Conservation (phyloP, 345 rosid genomes). For the Linum trigynum region DNA sequence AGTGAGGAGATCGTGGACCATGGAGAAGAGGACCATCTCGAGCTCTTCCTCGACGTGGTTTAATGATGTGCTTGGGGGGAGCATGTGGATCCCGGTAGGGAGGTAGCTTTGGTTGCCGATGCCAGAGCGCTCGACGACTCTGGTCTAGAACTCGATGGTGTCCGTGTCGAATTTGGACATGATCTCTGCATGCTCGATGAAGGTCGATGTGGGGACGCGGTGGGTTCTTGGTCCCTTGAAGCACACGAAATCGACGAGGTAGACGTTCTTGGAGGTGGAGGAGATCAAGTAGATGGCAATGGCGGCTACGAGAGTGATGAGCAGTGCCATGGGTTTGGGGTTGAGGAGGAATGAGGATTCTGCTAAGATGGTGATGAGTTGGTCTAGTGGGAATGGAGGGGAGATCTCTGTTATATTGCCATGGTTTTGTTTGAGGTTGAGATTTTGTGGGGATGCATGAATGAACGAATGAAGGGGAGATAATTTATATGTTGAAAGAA, state of each 20-base stretch:
- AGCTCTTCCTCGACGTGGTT: slow-evolving; percentile 56
- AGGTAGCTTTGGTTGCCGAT: slow-evolving; percentile 76
- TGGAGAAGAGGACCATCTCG: slow-evolving; percentile 58
- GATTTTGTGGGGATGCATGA: no score
- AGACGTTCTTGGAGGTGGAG: slow-evolving; percentile 55
- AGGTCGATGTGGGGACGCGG: slow-evolving; percentile 58
- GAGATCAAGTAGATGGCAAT: slow-evolving; percentile 64
- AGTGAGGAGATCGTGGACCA: slow-evolving; percentile 51
- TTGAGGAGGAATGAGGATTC: neutral
- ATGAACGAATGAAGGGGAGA: no score
- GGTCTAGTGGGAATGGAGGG: no score
- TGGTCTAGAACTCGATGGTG: slow-evolving; percentile 60
- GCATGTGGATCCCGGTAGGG: slow-evolving; percentile 73
- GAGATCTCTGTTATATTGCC: no score
- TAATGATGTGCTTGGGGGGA: slow-evolving; percentile 65
- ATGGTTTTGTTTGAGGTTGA: no score
- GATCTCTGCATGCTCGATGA: slow-evolving; percentile 57
- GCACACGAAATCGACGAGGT: slow-evolving; percentile 57
- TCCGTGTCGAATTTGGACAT: slow-evolving; percentile 38
- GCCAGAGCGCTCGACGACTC: slow-evolving; percentile 62
- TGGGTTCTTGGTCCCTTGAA: slow-evolving; percentile 53
- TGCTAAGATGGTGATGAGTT: no score
- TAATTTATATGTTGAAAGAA: no score
- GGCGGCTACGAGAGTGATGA: slow-evolving; percentile 37
- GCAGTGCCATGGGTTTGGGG: neutral